Evolutionary conservation across 1,139 yeast species (phyloP), one percentile per base, ranked within the genome.

Genomic region (Entelexis sorbosivorans): DNA sequence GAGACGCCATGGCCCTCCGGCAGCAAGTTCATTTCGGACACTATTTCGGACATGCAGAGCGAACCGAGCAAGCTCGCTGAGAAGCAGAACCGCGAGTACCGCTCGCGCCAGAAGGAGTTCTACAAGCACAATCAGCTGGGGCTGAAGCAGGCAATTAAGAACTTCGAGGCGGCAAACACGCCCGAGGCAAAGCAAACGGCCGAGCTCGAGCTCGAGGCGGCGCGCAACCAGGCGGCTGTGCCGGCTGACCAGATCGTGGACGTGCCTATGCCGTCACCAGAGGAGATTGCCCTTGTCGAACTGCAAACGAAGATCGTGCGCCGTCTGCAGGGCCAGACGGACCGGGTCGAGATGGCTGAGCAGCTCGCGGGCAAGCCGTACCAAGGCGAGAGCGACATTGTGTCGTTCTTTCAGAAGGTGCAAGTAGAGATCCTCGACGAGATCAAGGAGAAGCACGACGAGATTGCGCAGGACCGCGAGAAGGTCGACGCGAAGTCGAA

Each of bases 1-100:
- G 56, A 54, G 22, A 53, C 55, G 8, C 35, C 46, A 19, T 54
- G 57, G 57, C 54, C 54, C n/a, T 54, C 57, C 13, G 57, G 57
- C 22, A 29, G 20, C 33, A 47, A 50, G 24, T 54, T 55, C 39
- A 42, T 54, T 20, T 8, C 20, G 13, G 54, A 54, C n/a, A 50
- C 52, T 9, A 48, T 54, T 17, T 19, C 35, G 19, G 53, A 51
- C 20, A 38, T 53, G 42, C 42, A 48, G 40, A 19, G 29, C 20
- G 47, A 53, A 13, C 36, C 38, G 6, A 42, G 32, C 34, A 54
- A 49, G 40, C 44, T 50, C 19, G 46, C 32, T 38, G 46, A 38
- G 24, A 47, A 50, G 52, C 55, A 49, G 46, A 20, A 29, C 32
- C 39, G 44, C 20, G 54, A 49, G 44, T 26, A 49, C 26, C 36